phyloP scores from a whole-genome alignment of 768 basidiomycete species.

The Pleurotus pulmonarius region DNA sequence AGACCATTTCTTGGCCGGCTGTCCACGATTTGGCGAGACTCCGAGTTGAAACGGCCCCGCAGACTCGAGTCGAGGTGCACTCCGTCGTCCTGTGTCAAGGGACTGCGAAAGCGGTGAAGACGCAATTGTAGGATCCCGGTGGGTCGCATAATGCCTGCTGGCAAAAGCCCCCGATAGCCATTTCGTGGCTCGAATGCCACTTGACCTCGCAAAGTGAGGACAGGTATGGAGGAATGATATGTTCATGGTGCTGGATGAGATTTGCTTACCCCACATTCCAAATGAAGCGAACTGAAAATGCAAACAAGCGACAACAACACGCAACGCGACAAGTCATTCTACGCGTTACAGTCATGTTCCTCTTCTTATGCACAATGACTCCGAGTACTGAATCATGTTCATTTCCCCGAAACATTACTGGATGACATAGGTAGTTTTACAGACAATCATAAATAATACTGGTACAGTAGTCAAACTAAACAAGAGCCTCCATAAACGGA shows the following conservation, averaged over 20 bases:
- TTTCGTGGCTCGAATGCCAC: background rate
- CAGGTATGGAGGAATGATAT: conserved; percentile 4
- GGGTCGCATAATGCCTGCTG: conserved; percentile 42
- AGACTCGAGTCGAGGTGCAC: conserved; percentile 46
- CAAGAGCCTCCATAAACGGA: background rate
- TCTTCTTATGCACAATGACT: too few species aligned
- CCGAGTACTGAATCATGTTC: too few species aligned
- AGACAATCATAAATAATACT: background rate
- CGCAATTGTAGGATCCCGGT: conserved; percentile 32
- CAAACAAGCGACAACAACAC: conserved; percentile 6
- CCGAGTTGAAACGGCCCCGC: conserved; percentile 81
- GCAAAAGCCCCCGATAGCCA: background rate
- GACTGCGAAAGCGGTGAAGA: conserved; percentile 60
- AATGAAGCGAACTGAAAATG: background rate
- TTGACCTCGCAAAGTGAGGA: background rate
- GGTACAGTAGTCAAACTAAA: background rate
- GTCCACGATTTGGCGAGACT: conserved; percentile 47
- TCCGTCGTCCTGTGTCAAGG: conserved; percentile 54
- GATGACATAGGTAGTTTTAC: background rate
- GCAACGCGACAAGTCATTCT: background rate
- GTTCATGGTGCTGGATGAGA: conserved; percentile 14
- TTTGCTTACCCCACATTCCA: background rate
- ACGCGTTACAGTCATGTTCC: too few species aligned
- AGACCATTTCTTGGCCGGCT: conserved; percentile 71
- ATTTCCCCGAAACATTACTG: too few species aligned